These are phyloP conservation scores for Curvularia eragrostidis DNA, from an alignment of 2,329 filamentous ascomycete species.

Conservation along the genomic window DNA sequence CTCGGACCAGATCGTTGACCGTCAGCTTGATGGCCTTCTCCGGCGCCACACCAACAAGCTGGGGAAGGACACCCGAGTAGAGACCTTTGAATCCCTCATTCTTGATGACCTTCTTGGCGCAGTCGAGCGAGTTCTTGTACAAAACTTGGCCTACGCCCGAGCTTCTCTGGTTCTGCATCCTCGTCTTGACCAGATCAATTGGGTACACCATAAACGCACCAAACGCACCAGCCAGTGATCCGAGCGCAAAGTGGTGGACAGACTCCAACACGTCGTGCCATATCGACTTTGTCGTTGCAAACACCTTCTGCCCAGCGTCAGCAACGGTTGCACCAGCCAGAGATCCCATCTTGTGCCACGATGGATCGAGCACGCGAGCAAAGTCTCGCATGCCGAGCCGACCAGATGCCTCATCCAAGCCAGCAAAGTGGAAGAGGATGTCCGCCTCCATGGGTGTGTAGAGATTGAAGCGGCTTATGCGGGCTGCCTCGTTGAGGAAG, in stretches of 20 bases:
- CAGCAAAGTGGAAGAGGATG: conserved; percentile 97
- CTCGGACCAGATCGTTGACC: conserved; percentile 91
- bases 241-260: conserved; percentile 86
- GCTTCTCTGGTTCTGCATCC: conserved; percentile 94
- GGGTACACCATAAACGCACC: conserved; percentile 99
- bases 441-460: conserved; percentile 99
- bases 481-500: conserved; percentile 92
- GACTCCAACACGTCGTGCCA: conserved; percentile 75
- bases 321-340: conserved; percentile 57
- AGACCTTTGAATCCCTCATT: conserved; percentile 91
- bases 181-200: conserved; percentile 97
- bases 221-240: conserved; percentile 91
- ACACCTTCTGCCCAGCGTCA: conserved; percentile 59
- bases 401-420: conserved; percentile 86
- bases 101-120: conserved; percentile 87
- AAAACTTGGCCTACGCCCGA: conserved; percentile 79
- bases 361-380: conserved; percentile 90
- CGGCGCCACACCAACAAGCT: conserved; percentile 96
- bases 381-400: conserved; percentile 84
- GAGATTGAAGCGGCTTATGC: conserved; percentile 88
- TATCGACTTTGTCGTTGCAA: conserved; percentile 63
- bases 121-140: conserved; percentile 98
- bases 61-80: conserved; percentile 93
- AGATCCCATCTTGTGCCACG: conserved; percentile 75
- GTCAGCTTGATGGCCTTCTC: conserved; percentile 99